Evolutionary conservation across 495 filamentous ascomycete genomes (phyloP), one percentile per base, ranked within the genome.

Genomic region (Cenococcum geophilum): DNA sequence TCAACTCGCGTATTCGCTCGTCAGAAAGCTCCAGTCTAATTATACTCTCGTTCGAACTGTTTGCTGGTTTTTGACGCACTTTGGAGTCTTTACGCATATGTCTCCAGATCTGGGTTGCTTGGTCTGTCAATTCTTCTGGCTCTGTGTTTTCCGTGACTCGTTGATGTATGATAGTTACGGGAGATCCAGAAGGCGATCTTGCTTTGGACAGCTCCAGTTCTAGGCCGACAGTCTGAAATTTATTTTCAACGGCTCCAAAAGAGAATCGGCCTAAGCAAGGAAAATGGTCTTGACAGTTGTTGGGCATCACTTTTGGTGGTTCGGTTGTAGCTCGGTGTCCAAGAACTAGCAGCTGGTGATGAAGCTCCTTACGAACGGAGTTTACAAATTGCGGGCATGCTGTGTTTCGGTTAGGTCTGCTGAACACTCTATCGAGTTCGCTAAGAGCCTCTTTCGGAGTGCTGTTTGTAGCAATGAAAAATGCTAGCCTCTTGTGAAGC

Each of bases 61-160:
- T 54, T 4, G 40, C 50, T 25, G 62, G 57, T 51, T 59, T 58
- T 2, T 60, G 21, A 18, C 55, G 20, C 6, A 58, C 59, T 8
- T 55, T 40, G 11, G 68, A 70, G 14, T 59, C 58, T 36, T 35
- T 52, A 47, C 68, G 68, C 16, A 70, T 70, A 60, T 70, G 68
- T 18, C 49, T 62, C 68, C 68, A 70, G 20, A 70, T 54, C 12
- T 54, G 65, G 5, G 66, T 65, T 14, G 57, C 59, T 36, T 60
- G 37, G 5, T 59, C 53, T 0, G 58, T 35, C 5, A 45, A 49
- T 0, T 32, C 21, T 12, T 49, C 58, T 27, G 57, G 14, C 4
- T 56, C 57, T 27, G 55, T 57, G 32, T 36, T 8, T 14, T 32
- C 34, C 11, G 20, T 25, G 11, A 23, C 50, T 18, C 45, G 45